Conservation (phyloP, 2,329 filamentous ascomycete species). For the Clonostachys chloroleuca region DNA sequence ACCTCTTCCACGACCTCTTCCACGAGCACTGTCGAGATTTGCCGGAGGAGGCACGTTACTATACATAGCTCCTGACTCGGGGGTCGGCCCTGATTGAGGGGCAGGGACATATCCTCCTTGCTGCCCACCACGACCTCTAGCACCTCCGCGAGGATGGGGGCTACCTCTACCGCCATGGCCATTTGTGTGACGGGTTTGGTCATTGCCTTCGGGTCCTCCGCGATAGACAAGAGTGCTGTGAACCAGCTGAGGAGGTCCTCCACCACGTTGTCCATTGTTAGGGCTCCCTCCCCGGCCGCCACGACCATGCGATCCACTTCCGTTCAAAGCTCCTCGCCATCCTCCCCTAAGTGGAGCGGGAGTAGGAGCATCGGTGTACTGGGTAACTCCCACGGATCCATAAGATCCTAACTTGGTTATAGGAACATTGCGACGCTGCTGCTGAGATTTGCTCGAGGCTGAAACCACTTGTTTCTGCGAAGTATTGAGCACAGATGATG, state of each 20-base stretch:
- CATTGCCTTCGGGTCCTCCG: conserved; percentile 21
- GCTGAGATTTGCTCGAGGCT: conserved; percentile 46
- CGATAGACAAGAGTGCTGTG: conserved; percentile 52
- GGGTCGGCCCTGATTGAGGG: conserved; percentile 3
- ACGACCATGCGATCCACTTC: conserved; percentile 29
- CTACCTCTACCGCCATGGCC: conserved; percentile 14
- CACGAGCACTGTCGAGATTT: conserved; percentile 40
- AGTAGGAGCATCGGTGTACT: conserved; percentile 54
- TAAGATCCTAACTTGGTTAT: conserved; percentile 30
- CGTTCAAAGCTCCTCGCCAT: conserved; percentile 54
- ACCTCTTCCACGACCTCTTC: conserved; percentile 31
- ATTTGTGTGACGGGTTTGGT: conserved; percentile 9
- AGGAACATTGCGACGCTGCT: conserved; percentile 41
- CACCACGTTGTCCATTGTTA: conserved; percentile 17
- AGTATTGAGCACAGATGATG: conserved; percentile 85
- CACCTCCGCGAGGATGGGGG: conserved; percentile 4
- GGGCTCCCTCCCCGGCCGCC: conserved; percentile 24
- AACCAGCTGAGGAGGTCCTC: conserved; percentile 34
- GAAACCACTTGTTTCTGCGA: conserved; percentile 77
- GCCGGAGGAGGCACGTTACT: conserved; percentile 58
- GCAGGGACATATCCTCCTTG: conserved; percentile 11
- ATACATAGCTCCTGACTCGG: conserved; percentile 29
- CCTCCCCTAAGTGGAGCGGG: conserved; percentile 50
- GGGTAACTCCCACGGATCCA: conserved; percentile 54
- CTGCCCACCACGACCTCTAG: conserved; percentile 17